A percentile compares a stretch with the other conserved stretches of the same genome.
Evolutionary conservation across 257 asterid species (phyloP).

Genomic region (Solanum rostratum): DNA sequence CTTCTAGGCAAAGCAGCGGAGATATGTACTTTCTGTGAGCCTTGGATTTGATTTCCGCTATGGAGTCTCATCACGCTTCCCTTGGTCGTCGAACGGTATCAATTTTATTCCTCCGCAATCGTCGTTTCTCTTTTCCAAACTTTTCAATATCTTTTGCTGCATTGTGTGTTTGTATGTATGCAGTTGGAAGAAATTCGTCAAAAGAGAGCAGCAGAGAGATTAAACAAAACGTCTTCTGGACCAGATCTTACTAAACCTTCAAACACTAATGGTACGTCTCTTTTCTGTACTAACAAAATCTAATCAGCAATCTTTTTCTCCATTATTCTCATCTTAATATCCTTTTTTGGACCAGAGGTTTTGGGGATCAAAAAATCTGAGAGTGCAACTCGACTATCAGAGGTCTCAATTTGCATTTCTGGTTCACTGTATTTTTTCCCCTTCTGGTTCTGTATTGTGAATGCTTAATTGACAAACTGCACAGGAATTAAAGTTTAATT

Average conservation of each 20-base stretch:
- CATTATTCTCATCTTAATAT: not conserved
- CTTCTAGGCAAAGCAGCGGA: not conserved
- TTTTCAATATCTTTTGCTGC: not conserved
- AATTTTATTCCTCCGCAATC: conserved; percentile 3
- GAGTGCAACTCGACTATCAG: conserved; percentile 70
- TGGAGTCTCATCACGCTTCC: conserved; percentile 86
- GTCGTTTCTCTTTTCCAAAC: not conserved
- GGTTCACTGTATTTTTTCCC: not conserved
- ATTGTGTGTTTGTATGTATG: not conserved
- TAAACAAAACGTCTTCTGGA: conserved; percentile 69
- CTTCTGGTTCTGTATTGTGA: not conserved
- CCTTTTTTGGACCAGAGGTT: conserved; percentile 28
- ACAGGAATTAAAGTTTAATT: not conserved
- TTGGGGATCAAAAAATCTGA: conserved; percentile 53
- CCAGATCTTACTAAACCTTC: conserved; percentile 58
- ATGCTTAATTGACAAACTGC: not conserved
- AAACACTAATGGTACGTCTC: conserved; percentile 22
- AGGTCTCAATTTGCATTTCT: conserved; percentile 27
- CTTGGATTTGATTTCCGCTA: not conserved
- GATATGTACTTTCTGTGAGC: not conserved
- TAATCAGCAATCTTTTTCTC: not conserved
- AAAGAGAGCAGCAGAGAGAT: conserved; percentile 85
- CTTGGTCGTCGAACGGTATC: conserved; percentile 88
- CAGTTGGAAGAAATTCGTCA: conserved; percentile 97
- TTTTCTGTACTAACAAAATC: not conserved